Base-by-base conservation (phyloP, 2,329 filamentous ascomycete genomes). In the Diaporthe aspalathi region DNA sequence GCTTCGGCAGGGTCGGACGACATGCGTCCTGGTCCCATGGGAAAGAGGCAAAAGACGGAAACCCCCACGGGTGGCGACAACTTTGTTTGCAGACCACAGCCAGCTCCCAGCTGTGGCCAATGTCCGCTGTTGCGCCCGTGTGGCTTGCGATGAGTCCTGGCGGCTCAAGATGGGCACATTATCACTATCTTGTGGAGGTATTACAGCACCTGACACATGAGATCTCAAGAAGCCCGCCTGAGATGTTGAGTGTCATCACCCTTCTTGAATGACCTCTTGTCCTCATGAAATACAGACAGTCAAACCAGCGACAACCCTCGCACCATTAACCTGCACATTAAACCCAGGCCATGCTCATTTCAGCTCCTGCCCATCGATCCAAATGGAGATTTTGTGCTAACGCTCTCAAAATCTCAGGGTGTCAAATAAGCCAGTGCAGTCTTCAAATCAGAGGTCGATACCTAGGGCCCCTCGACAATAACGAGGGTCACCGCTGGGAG, bases 1-100 rank as follows among this genome's bases (percentile, higher is more conserved):
- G 60, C 60, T 65, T 65, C 60, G 60, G 60, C 29, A 65, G 45
- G 60, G 29, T 65, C 17, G 60, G 45, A 65, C 60, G 60, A 65
- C 60, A 65, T 65, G 60, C 60, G 9, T 50, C 14, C 14, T 50
- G 27, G 20, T 63, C 49, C 27, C 57, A 35, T 27, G 11, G 9
- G 9, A 49, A 12, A 11, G 60, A 49, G 60, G 60, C 45, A n/a
- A 63, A 29, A 12, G 5, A n/a, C 24, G n/a, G n/a, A 29, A 12
- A n/a, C 24, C 43, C 57, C 40, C 57, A 62, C 40, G 32, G 60
- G 60, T 63, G 60, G 60, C 60, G 60, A 49, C 43, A 63, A 38
- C 3, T 14, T 3, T 20, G 27, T 35, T 24, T 63, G 20, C 27
- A 49, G 57, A 49, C 20, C 29, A 22, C 27, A n/a, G n/a, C n/a